Evolutionary conservation across 352 stramenopile species (phyloP), one percentile per base, ranked within the genome.

Genomic region (Globisporangium orthogonon): DNA sequence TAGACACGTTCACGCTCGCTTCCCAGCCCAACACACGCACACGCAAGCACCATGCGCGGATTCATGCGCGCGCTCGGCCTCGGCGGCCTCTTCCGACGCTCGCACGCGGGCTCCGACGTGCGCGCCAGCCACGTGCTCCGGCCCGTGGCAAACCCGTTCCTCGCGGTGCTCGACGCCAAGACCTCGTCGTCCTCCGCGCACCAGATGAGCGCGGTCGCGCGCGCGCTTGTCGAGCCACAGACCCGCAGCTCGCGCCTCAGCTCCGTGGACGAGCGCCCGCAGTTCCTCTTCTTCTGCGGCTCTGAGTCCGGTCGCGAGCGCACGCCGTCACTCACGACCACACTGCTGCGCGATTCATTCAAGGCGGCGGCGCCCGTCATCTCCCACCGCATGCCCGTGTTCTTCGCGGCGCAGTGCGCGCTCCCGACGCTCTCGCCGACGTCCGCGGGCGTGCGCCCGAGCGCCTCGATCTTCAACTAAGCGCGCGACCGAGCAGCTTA

Each of bases 271-370:
- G 80, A 88, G 57, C 70, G 64, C 2, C 76, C 69, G 46, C 77
- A 87, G 65, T 87, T 90, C 65, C 73, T 88, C 60, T 86, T 90
- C 70, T 90, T 90, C 65, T 88, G 77, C 41, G 80, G 80, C 43
- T 77, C 66, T n/a, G 80, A 90, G 46, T 71, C 65, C 23, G 62
- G 39, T 61, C 13, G 29, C 63, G 14, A 52, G 37, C 47, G 50
- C 41, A 52, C 52, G 28, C 45, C 56, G 33, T 60, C 55, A 30
- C 45, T 35, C 29, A 41, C 37, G 11, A 60, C 35, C 31, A 55
- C 37, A 15, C 35, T 63, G 15, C 40, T 54, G 47, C 50, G 46
- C 31, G 50, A 52, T 7, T 50, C 57, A 37, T n/a, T 30, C 54
- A 18, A 50, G 7, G 59, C 61, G 7, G 54, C 54, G 49, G 39